Conservation (phyloP, 345 rosid genomes). For the Syzygium jambos region DNA sequence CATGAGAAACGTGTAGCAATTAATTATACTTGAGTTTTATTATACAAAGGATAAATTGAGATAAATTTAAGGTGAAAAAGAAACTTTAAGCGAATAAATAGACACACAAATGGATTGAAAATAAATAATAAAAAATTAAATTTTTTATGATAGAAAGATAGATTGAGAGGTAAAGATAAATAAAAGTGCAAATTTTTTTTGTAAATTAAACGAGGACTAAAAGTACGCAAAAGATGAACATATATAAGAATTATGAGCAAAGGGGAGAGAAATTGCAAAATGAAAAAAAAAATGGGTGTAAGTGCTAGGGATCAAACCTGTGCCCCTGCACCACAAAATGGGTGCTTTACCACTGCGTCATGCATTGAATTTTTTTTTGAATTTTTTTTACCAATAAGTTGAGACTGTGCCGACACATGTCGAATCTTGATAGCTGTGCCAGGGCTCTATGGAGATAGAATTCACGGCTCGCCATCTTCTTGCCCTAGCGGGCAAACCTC, state of each 20-base stretch:
- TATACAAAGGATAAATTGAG: too few relatives aligned
- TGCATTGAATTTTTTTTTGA: neutral
- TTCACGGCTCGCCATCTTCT: neutral
- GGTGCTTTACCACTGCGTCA: accelerated
- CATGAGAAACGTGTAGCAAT: neutral
- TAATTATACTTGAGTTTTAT: too few relatives aligned
- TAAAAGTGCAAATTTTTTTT: neutral
- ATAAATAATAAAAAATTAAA: neutral
- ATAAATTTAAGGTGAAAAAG: neutral
- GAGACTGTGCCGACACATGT: neutral
- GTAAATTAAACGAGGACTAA: neutral
- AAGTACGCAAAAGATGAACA: neutral
- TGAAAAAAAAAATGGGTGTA: neutral
- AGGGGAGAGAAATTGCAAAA: neutral
- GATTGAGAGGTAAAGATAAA: neutral
- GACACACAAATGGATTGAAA: neutral
- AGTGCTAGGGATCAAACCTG: neutral
- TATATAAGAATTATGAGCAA: neutral
- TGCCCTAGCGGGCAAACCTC: neutral
- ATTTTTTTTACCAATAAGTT: neutral
- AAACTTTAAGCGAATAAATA: neutral
- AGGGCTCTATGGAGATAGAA: neutral
- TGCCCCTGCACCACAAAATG: neutral
- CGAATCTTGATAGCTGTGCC: accelerated
- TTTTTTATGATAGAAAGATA: neutral